Evolutionary conservation across 768 basidiomycete species (phyloP).

Genomic region (Cystobasidium ongulense): DNA sequence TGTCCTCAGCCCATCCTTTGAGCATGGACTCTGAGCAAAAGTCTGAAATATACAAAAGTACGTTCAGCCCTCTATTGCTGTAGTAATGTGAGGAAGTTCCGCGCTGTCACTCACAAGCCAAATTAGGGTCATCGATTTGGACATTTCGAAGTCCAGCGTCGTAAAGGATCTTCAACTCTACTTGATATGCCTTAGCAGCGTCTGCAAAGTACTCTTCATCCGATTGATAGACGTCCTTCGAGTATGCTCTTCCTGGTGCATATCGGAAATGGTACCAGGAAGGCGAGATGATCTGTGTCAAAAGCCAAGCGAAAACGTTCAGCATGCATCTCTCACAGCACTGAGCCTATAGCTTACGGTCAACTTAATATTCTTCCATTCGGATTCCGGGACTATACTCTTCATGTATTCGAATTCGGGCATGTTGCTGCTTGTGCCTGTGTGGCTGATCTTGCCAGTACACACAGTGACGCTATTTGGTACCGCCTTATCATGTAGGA

Average conservation of each 20-base stretch:
- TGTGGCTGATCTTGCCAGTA: conserved; percentile 27
- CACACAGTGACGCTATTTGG: conserved; percentile 36
- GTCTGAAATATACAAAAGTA: neutral
- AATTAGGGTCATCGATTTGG: conserved; percentile 52
- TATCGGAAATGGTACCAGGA: conserved; percentile 41
- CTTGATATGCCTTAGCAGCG: conserved; percentile 50
- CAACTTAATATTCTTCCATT: conserved; percentile 59
- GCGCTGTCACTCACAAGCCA: conserved; percentile 52
- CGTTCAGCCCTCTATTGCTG: neutral
- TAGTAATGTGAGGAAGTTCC: neutral
- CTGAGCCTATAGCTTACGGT: conserved; percentile 57
- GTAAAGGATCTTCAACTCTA: conserved; percentile 51
- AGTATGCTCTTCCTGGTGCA: conserved; percentile 37
- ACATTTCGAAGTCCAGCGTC: conserved; percentile 49
- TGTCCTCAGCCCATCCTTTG: conserved; percentile 55
- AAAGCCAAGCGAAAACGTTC: conserved; percentile 38
- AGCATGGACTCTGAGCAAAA: conserved; percentile 55
- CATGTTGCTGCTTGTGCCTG: conserved; percentile 23
- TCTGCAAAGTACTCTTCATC: conserved; percentile 58
- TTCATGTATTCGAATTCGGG: conserved; percentile 39
- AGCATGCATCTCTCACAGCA: conserved; percentile 57
- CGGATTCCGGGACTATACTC: conserved; percentile 35
- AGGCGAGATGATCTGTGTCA: neutral
- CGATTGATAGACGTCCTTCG: conserved; percentile 54
- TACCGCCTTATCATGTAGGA: conserved; percentile 28